Conservation (phyloP, 2,329 filamentous ascomycete species). For the Fusarium sp. region DNA sequence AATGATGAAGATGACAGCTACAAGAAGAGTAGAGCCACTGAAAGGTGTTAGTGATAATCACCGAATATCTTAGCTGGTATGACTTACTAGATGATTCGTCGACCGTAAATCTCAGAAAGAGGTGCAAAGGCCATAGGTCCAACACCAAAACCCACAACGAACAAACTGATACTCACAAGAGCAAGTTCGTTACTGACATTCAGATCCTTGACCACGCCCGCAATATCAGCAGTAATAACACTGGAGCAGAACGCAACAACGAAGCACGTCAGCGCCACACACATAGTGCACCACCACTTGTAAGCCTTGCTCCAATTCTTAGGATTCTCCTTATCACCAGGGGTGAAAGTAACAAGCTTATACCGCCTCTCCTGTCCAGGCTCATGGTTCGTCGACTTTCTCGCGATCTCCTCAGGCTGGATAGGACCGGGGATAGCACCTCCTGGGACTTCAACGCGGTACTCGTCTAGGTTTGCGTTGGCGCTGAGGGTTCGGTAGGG, state of each 20-base stretch:
- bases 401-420: slow-evolving; percentile 38
- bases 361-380: slow-evolving; percentile 46
- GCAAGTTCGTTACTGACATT: slow-evolving; percentile 75
- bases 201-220: slow-evolving; percentile 70
- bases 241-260: slow-evolving; percentile 75
- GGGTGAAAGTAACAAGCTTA: slow-evolving; percentile 70
- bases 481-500: slow-evolving; percentile 71
- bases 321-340: slow-evolving; percentile 78
- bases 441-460: slow-evolving; percentile 65
- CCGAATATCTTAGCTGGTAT: background rate
- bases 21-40: slow-evolving; percentile 66
- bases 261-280: slow-evolving; percentile 79
- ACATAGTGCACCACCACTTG: slow-evolving; percentile 89
- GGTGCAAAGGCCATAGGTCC: slow-evolving; percentile 84
- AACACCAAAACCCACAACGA: slow-evolving; percentile 83
- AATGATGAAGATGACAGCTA: slow-evolving; percentile 82
- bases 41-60: background rate
- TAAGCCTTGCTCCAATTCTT: slow-evolving; percentile 83
- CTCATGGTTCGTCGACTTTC: slow-evolving; percentile 20
- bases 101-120: slow-evolving; percentile 76
- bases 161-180: slow-evolving; percentile 75
- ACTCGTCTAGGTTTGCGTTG: slow-evolving; percentile 71
- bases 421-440: slow-evolving; percentile 66
- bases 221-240: slow-evolving; percentile 80
- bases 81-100: slow-evolving; percentile 72